Evolutionary conservation across 306 rosid species (phyloP), one percentile per base, ranked within the genome.

Genomic region (Fragaria nilgerrensis): DNA sequence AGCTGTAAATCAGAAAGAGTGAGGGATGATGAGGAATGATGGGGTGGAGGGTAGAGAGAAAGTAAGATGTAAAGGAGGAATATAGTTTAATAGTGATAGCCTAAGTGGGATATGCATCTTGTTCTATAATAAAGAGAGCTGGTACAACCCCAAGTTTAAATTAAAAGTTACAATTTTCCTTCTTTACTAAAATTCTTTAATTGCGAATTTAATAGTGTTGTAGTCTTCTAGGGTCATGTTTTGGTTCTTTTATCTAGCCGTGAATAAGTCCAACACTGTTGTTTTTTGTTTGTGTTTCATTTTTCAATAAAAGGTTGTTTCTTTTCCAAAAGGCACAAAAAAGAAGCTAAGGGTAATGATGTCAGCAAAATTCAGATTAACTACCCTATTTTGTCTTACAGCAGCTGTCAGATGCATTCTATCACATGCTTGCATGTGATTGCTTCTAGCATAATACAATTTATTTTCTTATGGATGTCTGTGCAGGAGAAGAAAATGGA

Each of bases 401-500:
- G 22, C 14, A 27, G 37, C 41, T 62, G 36, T 58, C 16, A 27
- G 17, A 61, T 25, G 65, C 65, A 55, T 55, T 56, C 43, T 29
- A 5, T 61, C 36, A 25, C 17, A 61, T 61, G 66, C 36, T 56
- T 56, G 29, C 20, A 1, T 2, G 39, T 27, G 67, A 14, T 17
- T 36, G 12, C 69, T 32, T 39, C 44, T 32, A 17, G 23, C 34
- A 17, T 64, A 2, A 7, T 29, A 63, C 3, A 56, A 3, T 64
- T 16, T 16, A 32, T 32, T 34, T 61, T 83, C 78, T 72, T 76
- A 27, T 61, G 32, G 39, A 77, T 50, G 45, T 27, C 32, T 77
- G 55, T 78, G 74, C 53, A 92, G 97, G 97, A 88, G 92, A 96
- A 84, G 86, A 96, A 96, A 89, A 81, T 93, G 94, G 99, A 96